These are phyloP conservation scores for Rhizopogon salebrosus DNA, from an alignment of 768 basidiomycete species.

Conservation along the genomic window DNA sequence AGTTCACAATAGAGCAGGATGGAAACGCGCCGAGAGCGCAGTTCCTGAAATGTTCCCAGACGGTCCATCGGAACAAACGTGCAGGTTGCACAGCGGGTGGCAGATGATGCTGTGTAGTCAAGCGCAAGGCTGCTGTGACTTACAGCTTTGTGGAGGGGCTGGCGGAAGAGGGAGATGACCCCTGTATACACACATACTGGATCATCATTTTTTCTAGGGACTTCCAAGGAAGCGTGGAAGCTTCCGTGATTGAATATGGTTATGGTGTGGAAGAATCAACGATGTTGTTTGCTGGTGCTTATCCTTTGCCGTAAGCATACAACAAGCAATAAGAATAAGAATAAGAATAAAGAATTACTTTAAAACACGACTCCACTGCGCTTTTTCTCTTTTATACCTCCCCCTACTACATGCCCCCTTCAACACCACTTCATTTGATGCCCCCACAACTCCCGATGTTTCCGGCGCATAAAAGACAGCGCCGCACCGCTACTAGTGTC, in stretches of 20 bases:
- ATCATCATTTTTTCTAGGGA: conserved; percentile 3
- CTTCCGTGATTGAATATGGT: conserved; percentile 8
- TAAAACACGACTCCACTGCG: conserved; percentile 30
- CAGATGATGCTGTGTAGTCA: conserved; percentile 5
- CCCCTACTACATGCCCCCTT: conserved; percentile 4
- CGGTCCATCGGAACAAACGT: conserved; percentile 1
- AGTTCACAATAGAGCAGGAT: conserved; percentile 15
- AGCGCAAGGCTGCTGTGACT: neutral
- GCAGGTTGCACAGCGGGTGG: neutral
- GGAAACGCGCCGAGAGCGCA: conserved; percentile 21
- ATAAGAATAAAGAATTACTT: conserved; percentile 22
- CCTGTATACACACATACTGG: neutral
- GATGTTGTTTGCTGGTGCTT: conserved; percentile 31
- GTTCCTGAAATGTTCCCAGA: conserved; percentile 29
- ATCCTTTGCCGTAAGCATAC: conserved; percentile 32
- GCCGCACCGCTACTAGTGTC: conserved; percentile 69
- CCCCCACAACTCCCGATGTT: conserved; percentile 9
- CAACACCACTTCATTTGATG: conserved; percentile 18
- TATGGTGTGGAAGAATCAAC: conserved; percentile 23
- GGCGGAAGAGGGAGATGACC: neutral
- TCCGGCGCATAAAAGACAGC: conserved; percentile 30
- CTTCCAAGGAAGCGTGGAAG: conserved; percentile 7
- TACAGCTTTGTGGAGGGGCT: neutral
- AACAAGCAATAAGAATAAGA: conserved; percentile 28
- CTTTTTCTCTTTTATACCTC: conserved; percentile 17